Conservation (phyloP, 1,139 yeast species). For the Candida sanyaensis region DNA sequence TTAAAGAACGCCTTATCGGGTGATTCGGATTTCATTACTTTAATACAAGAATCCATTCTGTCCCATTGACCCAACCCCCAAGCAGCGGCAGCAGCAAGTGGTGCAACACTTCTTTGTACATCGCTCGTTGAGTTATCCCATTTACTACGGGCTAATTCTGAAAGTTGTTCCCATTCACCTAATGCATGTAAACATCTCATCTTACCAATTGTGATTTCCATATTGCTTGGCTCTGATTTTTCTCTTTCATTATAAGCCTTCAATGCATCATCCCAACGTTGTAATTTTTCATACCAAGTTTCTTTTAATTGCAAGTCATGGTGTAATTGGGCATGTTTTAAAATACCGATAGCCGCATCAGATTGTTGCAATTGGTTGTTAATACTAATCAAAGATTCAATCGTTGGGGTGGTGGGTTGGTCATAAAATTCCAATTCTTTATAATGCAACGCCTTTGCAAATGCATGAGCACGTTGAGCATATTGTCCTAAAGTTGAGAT, state of each 20-base stretch:
- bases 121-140: conserved; percentile 80
- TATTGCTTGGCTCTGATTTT: conserved; percentile 53
- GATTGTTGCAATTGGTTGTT: conserved; percentile 94
- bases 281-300: conserved; percentile 96
- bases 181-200: conserved; percentile 97
- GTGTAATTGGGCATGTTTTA: conserved; percentile 93
- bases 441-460: conserved; percentile 95
- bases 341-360: conserved; percentile 96
- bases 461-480: conserved; percentile 95
- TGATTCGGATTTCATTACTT: conserved; percentile 87
- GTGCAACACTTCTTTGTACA: conserved; percentile 84
- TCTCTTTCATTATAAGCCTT: conserved; percentile 82
- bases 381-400: conserved; percentile 88
- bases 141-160: conserved; percentile 81
- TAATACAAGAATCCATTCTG: conserved; percentile 86
- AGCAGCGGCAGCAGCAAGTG: conserved; percentile 97
- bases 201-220: conserved; percentile 93
- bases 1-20: conserved; percentile 95
- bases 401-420: conserved; percentile 89
- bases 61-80: conserved; percentile 99
- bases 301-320: conserved; percentile 92
- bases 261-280: conserved; percentile 97
- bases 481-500: conserved; percentile 87
- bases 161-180: conserved; percentile 96
- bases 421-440: conserved; percentile 93